Evolutionary conservation across 257 asterid genomes (phyloP).

Genomic region (Asclepias syriaca): DNA sequence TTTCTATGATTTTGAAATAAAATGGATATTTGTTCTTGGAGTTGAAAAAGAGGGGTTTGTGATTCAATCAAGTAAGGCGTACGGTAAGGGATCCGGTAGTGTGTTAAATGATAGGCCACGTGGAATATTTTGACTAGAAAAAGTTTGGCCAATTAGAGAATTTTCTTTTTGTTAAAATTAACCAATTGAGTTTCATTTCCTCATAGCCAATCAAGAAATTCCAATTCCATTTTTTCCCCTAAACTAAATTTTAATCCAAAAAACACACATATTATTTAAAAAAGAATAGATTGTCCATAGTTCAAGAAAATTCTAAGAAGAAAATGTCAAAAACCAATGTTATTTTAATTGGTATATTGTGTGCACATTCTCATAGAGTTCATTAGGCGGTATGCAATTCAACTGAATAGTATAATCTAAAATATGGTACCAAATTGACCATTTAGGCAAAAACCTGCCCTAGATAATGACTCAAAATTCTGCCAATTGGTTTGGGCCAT

Average conservation of each 20-base stretch:
- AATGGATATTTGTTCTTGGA: neutral
- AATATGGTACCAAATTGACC: neutral
- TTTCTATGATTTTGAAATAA: neutral
- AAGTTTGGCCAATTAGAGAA: neutral
- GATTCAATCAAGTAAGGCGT: conserved; percentile 7
- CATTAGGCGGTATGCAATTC: neutral
- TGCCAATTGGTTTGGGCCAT: neutral
- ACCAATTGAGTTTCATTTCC: neutral
- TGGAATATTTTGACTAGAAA: neutral
- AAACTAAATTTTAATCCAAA: too few species aligned
- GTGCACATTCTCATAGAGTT: neutral
- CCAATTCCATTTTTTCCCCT: too few species aligned
- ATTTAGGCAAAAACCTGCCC: neutral
- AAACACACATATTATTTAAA: too few species aligned
- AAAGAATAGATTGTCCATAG: too few species aligned
- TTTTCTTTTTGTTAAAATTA: neutral
- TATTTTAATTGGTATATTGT: neutral
- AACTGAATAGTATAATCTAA: neutral
- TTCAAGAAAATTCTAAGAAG: neutral
- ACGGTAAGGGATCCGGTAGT: conserved; percentile 8
- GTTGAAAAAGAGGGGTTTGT: neutral
- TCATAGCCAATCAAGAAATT: neutral
- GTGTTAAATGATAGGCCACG: neutral
- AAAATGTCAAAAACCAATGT: neutral
- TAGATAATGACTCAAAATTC: neutral